These are phyloP conservation scores for Coccomyxa sp. DNA, from an alignment of 139 green algal species.

Conservation along the genomic window DNA sequence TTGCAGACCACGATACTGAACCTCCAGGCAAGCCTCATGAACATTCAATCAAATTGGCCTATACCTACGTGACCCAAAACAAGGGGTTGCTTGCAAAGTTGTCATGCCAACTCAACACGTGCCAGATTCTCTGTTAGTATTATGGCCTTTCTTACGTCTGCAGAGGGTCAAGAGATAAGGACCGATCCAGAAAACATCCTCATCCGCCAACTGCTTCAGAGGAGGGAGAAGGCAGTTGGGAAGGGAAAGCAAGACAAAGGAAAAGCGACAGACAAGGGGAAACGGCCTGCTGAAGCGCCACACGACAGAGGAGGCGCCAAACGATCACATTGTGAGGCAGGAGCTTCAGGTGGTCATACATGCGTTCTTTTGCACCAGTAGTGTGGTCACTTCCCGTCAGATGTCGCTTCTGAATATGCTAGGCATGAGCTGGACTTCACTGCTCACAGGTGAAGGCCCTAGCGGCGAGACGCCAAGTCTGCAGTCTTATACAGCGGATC, in stretches of 20 bases:
- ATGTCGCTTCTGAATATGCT: background rate
- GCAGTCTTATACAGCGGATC: background rate
- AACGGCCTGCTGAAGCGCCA: background rate
- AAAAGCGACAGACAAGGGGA: background rate
- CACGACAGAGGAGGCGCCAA: background rate
- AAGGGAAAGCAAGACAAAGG: constrained; percentile 3
- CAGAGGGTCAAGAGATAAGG: constrained; percentile 26
- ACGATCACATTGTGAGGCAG: background rate
- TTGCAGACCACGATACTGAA: background rate
- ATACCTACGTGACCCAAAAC: background rate
- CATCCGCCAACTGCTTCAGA: background rate
- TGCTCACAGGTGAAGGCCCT: background rate
- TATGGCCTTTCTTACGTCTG: background rate
- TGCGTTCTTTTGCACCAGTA: background rate
- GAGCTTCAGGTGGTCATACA: background rate
- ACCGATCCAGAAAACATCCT: constrained; percentile 32
- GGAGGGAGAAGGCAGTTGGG: background rate
- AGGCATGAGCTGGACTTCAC: background rate
- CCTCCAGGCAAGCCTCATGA: background rate
- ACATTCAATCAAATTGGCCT: background rate
- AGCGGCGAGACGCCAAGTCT: background rate
- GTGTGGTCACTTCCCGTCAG: background rate
- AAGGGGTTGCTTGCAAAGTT: background rate
- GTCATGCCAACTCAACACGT: background rate
- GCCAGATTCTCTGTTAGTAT: too few relatives aligned